Base-by-base conservation (phyloP, 495 filamentous ascomycete genomes). In the Penicillium argentinense region DNA sequence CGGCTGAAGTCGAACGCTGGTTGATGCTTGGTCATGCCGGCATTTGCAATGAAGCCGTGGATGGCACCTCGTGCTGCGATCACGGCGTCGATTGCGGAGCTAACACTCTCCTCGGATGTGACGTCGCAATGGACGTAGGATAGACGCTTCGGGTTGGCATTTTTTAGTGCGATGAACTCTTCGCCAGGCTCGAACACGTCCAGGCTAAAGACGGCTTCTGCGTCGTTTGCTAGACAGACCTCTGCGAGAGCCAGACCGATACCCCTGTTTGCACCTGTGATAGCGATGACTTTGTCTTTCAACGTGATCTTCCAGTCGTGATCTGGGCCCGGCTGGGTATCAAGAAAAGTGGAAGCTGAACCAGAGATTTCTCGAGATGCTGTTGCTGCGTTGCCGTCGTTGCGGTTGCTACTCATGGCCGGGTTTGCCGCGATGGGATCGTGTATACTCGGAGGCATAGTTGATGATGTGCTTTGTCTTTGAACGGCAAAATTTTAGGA, bases 21-120 rank as follows among this genome's bases (percentile, higher is more conserved):
- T 34, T 72, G 69, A 33, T 72, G 72, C 46, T 73, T 73, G 24
- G 72, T 73, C 63, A 71, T 69, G 14, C 72, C 72, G 2, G 72
- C 68, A 42, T 69, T 70, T 42, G 62, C 63, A 2, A 72, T 56
- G 37, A 69, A 42, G 7, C 66, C 66, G 32, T 69, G 62, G 13
- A 71, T 62, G 1, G 57, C 47, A 23, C 66, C 64, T 16, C 56
- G 54, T 24, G 54, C 55, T 6, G 59, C 56, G 9, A 73, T 62
- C 11, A 75, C 61, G n/a, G 53, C 40, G 19, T 70, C 58, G 38
- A 75, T 59, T 1, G 69, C 67, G n/a, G 62, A 63, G 24, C 60
- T 56, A 2, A 75, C 51, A 42, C 60, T 67, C 34, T 64, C 57
- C 41, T 73, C 69, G 0, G 56, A 56, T 1, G 69, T 73, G 0